Evolutionary conservation across 1,139 yeast species (phyloP).

Genomic region (Yamadazyma jaroonii): DNA sequence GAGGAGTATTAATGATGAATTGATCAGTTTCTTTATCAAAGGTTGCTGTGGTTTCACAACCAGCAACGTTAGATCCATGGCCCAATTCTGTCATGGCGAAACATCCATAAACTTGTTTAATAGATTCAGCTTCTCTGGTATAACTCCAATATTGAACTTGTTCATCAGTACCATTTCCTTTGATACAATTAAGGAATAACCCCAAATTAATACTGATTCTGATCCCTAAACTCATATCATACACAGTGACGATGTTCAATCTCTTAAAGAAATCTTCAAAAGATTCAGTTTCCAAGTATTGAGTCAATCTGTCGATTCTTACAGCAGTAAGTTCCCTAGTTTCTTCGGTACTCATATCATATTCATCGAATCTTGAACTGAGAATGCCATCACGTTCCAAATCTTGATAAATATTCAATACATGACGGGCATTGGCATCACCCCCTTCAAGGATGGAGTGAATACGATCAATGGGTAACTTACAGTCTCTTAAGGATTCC

Average conservation of each 20-base stretch:
- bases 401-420: conserved; percentile 30
- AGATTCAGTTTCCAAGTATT: conserved; percentile 38
- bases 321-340: conserved; percentile 36
- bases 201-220: conserved; percentile 65
- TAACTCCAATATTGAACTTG: conserved; percentile 43
- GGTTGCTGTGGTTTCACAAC: conserved; percentile 48
- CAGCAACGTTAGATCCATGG: conserved; percentile 48
- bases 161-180: conserved; percentile 65
- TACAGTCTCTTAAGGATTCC: background rate
- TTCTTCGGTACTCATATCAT: conserved; percentile 35
- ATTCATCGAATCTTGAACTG: conserved; percentile 30
- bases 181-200: conserved; percentile 63
- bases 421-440: conserved; percentile 25
- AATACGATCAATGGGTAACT: conserved; percentile 32
- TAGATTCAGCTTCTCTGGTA: conserved; percentile 32
- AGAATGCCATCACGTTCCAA: conserved; percentile 46
- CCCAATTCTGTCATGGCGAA: conserved; percentile 52
- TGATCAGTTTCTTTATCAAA: conserved; percentile 40
- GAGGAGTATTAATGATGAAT: conserved; percentile 46
- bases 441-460: conserved; percentile 43
- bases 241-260: conserved; percentile 55
- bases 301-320: conserved; percentile 36
- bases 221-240: conserved; percentile 57
- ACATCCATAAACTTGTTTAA: conserved; percentile 44
- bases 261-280: conserved; percentile 36